Percentiles rank a stretch among this genome's conserved stretches.
These are phyloP conservation scores for Leccinum subgranulosum DNA, from an alignment of 768 basidiomycete genomes.

Conservation along the genomic window DNA sequence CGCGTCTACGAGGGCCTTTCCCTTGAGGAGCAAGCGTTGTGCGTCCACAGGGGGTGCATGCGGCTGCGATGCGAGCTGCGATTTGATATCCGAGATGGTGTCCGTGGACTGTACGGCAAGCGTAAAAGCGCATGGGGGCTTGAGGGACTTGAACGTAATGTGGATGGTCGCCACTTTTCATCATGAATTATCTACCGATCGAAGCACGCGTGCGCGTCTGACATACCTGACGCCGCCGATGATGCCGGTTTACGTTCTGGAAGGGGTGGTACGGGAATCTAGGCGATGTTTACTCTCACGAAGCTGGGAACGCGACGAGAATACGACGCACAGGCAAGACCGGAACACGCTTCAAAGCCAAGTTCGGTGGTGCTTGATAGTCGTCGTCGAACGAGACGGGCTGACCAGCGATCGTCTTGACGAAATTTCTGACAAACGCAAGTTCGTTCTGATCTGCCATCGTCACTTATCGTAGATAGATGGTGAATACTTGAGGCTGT, in stretches of 20 bases:
- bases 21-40: constrained; percentile 88
- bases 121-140: constrained; percentile 75
- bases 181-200: constrained; percentile 6
- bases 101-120: constrained; percentile 79
- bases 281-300: constrained; percentile 9
- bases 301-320: background rate
- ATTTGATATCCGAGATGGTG: constrained; percentile 77
- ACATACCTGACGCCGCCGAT: constrained; percentile 32
- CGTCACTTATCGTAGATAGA: background rate
- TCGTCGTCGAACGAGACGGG: constrained; percentile 69
- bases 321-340: constrained; percentile 55
- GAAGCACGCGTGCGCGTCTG: constrained; percentile 4
- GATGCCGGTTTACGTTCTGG: constrained; percentile 46
- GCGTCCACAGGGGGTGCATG: constrained; percentile 74
- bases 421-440: constrained; percentile 64
- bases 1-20: constrained; percentile 86
- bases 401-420: constrained; percentile 62
- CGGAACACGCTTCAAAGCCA: constrained; percentile 67
- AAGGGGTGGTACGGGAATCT: constrained; percentile 61
- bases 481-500: constrained; percentile 20
- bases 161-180: constrained; percentile 39
- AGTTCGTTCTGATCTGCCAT: constrained; percentile 58
- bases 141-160: constrained; percentile 87
- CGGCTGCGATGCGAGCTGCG: constrained; percentile 61
- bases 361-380: constrained; percentile 68